A percentile compares a stretch with the other conserved stretches of the same genome.
phyloP scores from a whole-genome alignment of 1,284 basidiomycete genomes.

The Fistulinella staudtii region DNA sequence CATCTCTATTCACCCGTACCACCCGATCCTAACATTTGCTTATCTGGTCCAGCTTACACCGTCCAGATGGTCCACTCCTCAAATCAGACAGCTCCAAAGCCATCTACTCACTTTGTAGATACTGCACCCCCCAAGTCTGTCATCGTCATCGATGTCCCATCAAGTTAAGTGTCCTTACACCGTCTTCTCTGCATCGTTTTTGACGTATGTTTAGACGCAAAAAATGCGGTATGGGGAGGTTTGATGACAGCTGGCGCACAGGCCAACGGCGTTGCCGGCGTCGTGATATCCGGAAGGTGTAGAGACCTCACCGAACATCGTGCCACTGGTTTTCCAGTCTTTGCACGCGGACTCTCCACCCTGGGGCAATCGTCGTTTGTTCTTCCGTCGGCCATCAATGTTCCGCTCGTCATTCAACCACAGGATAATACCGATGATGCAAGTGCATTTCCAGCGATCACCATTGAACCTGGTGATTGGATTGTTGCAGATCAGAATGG shows the following conservation, averaged over 20 bases:
- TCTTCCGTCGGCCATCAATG: conserved; percentile 74
- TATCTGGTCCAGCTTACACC: conserved; percentile 85
- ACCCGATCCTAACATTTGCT: conserved; percentile 31
- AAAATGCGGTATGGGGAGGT: conserved; percentile 90
- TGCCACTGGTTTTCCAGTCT: conserved; percentile 67
- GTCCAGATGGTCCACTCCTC: conserved; percentile 78
- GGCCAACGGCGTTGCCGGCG: conserved; percentile 63
- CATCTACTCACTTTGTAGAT: conserved; percentile 82
- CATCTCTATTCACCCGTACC: conserved; percentile 48
- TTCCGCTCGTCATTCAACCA: conserved; percentile 65
- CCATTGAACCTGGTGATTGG: conserved; percentile 76
- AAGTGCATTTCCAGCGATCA: conserved; percentile 48
- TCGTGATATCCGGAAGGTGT: conserved; percentile 81
- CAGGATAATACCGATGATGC: conserved; percentile 28
- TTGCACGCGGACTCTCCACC: conserved; percentile 78
- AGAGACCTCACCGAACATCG: conserved; percentile 81
- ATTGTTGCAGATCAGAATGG: conserved; percentile 88
- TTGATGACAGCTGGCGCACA: conserved; percentile 88
- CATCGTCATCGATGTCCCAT: conserved; percentile 77
- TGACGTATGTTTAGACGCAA: conserved; percentile 50
- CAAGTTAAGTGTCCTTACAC: conserved; percentile 44
- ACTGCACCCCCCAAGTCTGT: conserved; percentile 64
- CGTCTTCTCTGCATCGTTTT: conserved; percentile 1
- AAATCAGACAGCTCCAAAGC: conserved; percentile 63
- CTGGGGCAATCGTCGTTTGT: conserved; percentile 89